Base-by-base conservation (phyloP, 139 green algal species). In the Chlorella ohadii region DNA sequence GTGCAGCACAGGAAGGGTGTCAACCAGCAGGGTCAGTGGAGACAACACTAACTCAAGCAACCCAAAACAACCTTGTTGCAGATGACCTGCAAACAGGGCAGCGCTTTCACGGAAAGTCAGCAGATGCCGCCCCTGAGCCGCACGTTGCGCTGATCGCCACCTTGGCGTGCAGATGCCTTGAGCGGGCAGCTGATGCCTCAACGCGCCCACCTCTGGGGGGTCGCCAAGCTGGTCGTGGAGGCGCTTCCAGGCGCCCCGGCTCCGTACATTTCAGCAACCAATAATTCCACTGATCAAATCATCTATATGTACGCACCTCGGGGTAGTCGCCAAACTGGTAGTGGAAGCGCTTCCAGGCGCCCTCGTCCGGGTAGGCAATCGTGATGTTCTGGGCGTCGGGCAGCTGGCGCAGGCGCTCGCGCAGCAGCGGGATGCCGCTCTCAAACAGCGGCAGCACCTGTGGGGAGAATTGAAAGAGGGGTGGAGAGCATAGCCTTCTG, bases 291-390 rank as follows among this genome's bases (percentile, higher is more conserved):
- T n/a, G n/a, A n/a, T n/a, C n/a, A n/a, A n/a, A n/a, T n/a, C n/a
- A n/a, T n/a, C n/a, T n/a, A n/a, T n/a, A n/a, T 39, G 31, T 3
- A 41, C n/a, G 1, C 68, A 95, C 93, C 92, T 98, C 95, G 15
- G 92, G 95, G 82, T 97, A 98, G 74, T 93, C 90, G 22, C 93
- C 94, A 86, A 98, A 97, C 80, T 95, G 92, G 83, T 95, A 98
- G 89, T 99, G 95, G 89, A 99, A 99, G 27, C 97, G 93, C 88
- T 99, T 99, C 95, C 95, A 99, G 33, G 97, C 96, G 15, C 97
- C 97, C 87, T 99, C 97, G 87, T 99, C 97, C 27, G 97, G 97
- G 88, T 99, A 99, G 7, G 97, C 97, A 72, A 99, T 98, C 12
- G 93, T 97, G 82, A 98, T 91, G 72, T 97, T 94, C 55, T 94